Base-by-base conservation (phyloP, 176 grass and related monocot genomes). In the Ananas comosus region DNA sequence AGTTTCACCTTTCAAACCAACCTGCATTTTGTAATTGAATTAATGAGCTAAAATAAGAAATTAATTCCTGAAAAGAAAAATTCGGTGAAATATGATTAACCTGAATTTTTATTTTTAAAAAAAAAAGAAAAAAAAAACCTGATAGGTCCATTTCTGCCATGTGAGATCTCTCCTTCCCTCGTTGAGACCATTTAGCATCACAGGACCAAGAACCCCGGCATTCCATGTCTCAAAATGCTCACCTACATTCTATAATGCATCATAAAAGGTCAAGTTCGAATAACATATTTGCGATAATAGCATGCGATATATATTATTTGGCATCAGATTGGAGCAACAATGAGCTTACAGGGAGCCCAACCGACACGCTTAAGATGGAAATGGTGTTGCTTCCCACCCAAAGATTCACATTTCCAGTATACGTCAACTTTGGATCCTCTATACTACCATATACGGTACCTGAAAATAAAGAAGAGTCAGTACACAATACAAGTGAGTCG, bases 141-240 rank as follows among this genome's bases (percentile, higher is more conserved):
- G 82, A 80, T 99, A 99, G 23, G 86, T 88, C 94, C 94, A 99
- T 74, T 88, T 99, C 80, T 99, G 89, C 94, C 94, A 99, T 14
- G 94, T 88, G 12, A 99, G 89, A 76, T 99, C 89, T 66, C 89
- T 82, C 77, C 68, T 99, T 81, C 87, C 94, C 76, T 99, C 94
- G 75, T 99, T 84, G 63, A 99, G 78, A 49, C 89, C 94, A 69
- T 88, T 33, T 68, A 99, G 68, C 48, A 67, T 91, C 17, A 99
- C 94, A 28, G 94, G 94, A 68, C 94, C 94, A 48, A 99, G 89
- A 82, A 99, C 84, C 70, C 94, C 94, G 54, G 94, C 89, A 88
- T 99, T 99, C 94, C 89, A 99, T 70, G 87, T 99, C 80, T 93
- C 94, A 23, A 99, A 99, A 86, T 93, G 94, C 66, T 99, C 94